phyloP scores from a whole-genome alignment of 2,329 filamentous ascomycete species.

The Fusarium sp. region DNA sequence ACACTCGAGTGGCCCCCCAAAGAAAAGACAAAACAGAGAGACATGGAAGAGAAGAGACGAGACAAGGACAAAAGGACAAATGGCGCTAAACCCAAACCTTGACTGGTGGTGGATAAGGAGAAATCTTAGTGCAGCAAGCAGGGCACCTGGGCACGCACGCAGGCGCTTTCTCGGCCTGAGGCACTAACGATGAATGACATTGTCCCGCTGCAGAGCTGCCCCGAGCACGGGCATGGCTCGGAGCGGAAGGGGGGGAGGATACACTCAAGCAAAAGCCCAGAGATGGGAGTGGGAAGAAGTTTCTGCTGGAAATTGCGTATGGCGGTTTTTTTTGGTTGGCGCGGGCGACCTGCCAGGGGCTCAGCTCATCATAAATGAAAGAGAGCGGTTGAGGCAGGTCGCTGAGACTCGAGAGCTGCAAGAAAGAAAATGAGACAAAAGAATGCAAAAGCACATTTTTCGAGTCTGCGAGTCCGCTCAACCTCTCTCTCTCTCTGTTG shows the following conservation, averaged over 20 bases:
- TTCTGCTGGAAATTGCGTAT: slow-evolving; percentile 46
- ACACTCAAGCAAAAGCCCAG: slow-evolving; percentile 26
- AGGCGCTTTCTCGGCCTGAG: slow-evolving; percentile 43
- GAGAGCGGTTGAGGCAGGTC: slow-evolving; percentile 12
- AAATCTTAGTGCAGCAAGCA: slow-evolving; percentile 52
- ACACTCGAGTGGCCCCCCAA: slow-evolving; percentile 38
- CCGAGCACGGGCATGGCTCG: slow-evolving; percentile 13
- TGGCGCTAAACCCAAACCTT: slow-evolving; percentile 52
- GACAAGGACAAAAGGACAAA: slow-evolving; percentile 41
- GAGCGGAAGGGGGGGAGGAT: slow-evolving; percentile 21
- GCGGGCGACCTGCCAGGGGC: slow-evolving; percentile 30
- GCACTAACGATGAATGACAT: slow-evolving; percentile 37
- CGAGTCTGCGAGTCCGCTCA: slow-evolving; percentile 33
- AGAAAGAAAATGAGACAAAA: slow-evolving; percentile 22
- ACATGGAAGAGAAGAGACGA: slow-evolving; percentile 43
- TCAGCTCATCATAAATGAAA: slow-evolving; percentile 29
- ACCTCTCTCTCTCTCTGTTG: slow-evolving; percentile 18
- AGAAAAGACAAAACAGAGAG: slow-evolving; percentile 42
- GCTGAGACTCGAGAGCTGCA: slow-evolving; percentile 33
- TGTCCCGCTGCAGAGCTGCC: slow-evolving; percentile 32
- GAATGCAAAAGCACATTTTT: slow-evolving; percentile 24
- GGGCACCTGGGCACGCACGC: slow-evolving; percentile 32
- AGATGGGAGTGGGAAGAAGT: slow-evolving; percentile 25
- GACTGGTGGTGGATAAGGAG: slow-evolving; percentile 52
- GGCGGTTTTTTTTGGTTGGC: slow-evolving; percentile 38